A percentile compares a stretch with the other conserved stretches of the same genome.
These are phyloP conservation scores for Pseudonitzschia pungens DNA, from an alignment of 108 stramenopile species.

Conservation along the genomic window DNA sequence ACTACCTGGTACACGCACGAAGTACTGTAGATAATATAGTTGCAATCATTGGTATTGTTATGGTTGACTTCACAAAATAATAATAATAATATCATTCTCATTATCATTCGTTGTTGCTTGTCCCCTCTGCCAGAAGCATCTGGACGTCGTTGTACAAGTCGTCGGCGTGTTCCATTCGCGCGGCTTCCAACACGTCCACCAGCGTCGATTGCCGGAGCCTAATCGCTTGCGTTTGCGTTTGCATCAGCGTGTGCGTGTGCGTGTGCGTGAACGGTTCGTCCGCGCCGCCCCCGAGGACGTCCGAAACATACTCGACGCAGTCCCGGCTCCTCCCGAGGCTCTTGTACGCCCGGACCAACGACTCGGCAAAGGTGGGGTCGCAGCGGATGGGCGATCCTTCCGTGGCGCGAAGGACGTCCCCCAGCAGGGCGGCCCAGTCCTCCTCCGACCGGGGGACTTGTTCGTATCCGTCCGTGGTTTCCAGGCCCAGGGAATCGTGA, in stretches of 20 bases:
- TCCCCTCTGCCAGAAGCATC: constrained; percentile 7
- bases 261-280: no score
- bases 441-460: constrained; percentile 16
- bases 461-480: constrained; percentile 12
- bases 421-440: constrained; percentile 21
- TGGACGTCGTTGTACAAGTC: background rate
- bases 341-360: constrained; percentile 19
- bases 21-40: no score
- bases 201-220: constrained; percentile 5
- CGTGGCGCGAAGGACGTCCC: constrained; percentile 14
- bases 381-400: constrained; percentile 9
- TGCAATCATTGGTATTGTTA: no score
- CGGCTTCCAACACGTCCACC: constrained; percentile 8
- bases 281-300: background rate
- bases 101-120: no score
- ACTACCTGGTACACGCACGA: no score
- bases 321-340: constrained; percentile 7
- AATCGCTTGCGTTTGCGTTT: no score
- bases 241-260: no score
- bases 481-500: constrained; percentile 1
- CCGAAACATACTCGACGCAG: constrained; percentile 13
- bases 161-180: background rate
- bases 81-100: no score
- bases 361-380: constrained; percentile 30
- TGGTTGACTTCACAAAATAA: no score